Conservation (phyloP, 306 rosid genomes). For the Malus orientalis region DNA sequence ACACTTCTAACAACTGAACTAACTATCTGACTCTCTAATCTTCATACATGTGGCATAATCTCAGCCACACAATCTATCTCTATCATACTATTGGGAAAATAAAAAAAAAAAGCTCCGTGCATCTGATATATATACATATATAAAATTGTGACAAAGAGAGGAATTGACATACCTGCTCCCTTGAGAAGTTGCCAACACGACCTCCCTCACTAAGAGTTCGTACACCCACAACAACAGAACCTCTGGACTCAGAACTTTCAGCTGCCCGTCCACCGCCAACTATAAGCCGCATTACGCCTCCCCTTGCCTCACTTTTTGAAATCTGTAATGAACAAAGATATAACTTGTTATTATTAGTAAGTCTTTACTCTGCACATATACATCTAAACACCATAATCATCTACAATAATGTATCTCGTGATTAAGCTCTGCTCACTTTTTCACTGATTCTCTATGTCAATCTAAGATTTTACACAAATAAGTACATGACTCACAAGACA, state of each 20-base stretch:
- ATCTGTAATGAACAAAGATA: slow-evolving; percentile 38
- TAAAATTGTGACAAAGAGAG: not conserved
- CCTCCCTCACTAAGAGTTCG: slow-evolving; percentile 99
- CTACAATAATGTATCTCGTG: not conserved
- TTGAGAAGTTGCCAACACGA: slow-evolving; percentile 90
- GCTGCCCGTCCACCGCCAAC: slow-evolving; percentile 98
- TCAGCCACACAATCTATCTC: too few species aligned
- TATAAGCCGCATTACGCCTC: slow-evolving; percentile 96
- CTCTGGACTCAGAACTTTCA: slow-evolving; percentile 70
- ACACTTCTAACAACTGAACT: too few species aligned
- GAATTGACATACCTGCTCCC: slow-evolving; percentile 71
- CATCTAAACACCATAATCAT: not conserved
- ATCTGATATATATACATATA: not conserved
- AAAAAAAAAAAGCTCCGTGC: not conserved
- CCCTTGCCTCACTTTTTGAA: slow-evolving; percentile 79
- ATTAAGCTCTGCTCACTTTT: not conserved
- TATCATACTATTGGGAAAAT: too few species aligned
- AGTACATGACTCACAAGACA: not conserved
- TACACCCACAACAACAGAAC: slow-evolving; percentile 98
- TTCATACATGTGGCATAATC: too few species aligned
- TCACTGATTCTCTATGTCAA: not conserved
- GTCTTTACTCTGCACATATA: not conserved
- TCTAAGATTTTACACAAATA: not conserved
- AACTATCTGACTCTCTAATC: too few species aligned
- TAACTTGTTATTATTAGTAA: not conserved